Evolutionary conservation across 306 rosid genomes (phyloP), one percentile per base, ranked within the genome.

Genomic region (Vigna unguiculata): DNA sequence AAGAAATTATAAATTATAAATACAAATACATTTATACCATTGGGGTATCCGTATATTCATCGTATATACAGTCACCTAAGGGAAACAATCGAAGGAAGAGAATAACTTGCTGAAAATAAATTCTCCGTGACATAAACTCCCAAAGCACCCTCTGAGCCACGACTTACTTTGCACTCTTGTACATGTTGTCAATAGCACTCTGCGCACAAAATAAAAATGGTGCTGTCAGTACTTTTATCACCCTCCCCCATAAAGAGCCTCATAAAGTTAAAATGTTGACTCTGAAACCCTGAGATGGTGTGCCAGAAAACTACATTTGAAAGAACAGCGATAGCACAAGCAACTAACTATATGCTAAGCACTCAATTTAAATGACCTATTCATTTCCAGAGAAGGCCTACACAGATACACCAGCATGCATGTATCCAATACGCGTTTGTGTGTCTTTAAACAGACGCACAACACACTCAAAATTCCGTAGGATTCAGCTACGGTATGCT

Each of bases 111-210:
- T 58, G 54, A 81, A 75, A 45, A 49, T 58, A 77, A 43, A 61
- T 45, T 78, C 74, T 40, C 51, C 80, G 25, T 14, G 71, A n/a
- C 52, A 30, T 13, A 17, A 49, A 40, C 81, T 82, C 74, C 78
- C 9, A 67, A 69, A 62, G 69, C 48, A 21, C 10, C 10, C 54
- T 60, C 79, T 88, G 83, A 84, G 3, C 89, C 85, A 17, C 48
- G 84, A 86, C 80, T 89, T 90, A 82, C 75, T 79, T 72, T 72
- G 78, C 92, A 30, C 75, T 81, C 87, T 88, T 90, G 90, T 95
- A 95, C 97, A 95, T 83, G 74, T 83, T 61, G 68, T 95, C 97
- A 17, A 95, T 88, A 61, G 21, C 80, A 61, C 49, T 82, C 99
- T 95, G 92, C 6, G 16, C 48, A 78, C 43, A 49, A 2, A 76